Evolutionary conservation across 177 flowering plant species (phyloP), one percentile per base, ranked within the genome.

Genomic region (Vitis hybrid): DNA sequence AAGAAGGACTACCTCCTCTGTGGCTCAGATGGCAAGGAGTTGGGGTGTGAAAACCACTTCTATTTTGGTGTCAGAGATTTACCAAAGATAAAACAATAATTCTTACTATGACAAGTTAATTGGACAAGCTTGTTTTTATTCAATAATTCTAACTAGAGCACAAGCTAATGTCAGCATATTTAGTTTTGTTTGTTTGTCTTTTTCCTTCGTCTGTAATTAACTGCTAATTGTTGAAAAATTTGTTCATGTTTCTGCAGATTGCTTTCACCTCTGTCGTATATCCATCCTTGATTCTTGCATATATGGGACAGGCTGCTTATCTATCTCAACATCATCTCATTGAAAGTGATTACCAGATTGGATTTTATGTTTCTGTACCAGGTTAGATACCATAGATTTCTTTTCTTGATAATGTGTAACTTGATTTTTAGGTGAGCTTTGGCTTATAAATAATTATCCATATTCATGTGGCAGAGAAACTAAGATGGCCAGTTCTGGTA

Each of bases 231-330:
- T 30, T 35, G 15, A 15, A 1, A 69, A 11, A 19, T 1, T 3
- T 48, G 24, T 68, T 40, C 12, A 62, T 48, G 15, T 17, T 68
- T 66, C 51, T 82, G 80, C 87, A 94, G 99, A 86, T 95, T 84
- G 99, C 99, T 60, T 95, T 95, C 82, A 88, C 98, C 21, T 83
- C 81, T 50, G 59, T 95, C 77, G 99, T 95, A 21, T 95, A 93
- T 77, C 99, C 99, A 32, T 87, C 97, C 11, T 76, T 94, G 78
- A 84, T 94, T 74, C 92, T 94, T 65, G 99, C 99, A 52, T 94
- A 95, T 56, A 95, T 95, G 99, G 99, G 99, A 40, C 99, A 95
- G 84, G 99, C 99, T 70, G 99, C 99, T 35, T 93, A 86, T 80
- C 85, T 95, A 17, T 95, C 99, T 30, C 73, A 58, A 68, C 96